Base-by-base conservation (phyloP, 441 rosid species). In the Rhodomyrtus psidioides region DNA sequence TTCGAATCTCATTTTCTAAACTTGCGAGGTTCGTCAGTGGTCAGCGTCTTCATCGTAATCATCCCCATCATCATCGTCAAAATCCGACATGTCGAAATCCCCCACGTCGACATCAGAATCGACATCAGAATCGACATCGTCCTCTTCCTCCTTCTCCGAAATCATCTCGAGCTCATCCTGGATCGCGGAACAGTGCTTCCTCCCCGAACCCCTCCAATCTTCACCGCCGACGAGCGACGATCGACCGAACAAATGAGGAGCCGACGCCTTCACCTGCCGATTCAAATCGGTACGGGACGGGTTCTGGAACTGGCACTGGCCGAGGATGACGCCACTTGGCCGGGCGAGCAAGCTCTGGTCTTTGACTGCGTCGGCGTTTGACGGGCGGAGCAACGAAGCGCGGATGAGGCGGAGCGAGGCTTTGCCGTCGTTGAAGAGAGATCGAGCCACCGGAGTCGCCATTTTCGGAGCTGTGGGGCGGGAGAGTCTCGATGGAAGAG, bases 111-210 rank as follows among this genome's bases (percentile, higher is more conserved):
- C 49, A 39, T 15, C 49, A 19, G 2, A 2, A 6, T 65, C 46
- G 76, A 15, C 0, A 21, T 70, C 49, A 24, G 39, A 70, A 12
- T n/a, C 49, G 49, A 9, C 10, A 19, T 34, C 79, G 46, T 65
- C 76, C 76, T 65, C 79, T 8, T 39, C 2, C 23, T 30, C 3
- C 44, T 65, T 49, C 16, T 21, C 1, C 79, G 26, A 6, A 70
- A 70, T 44, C 79, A 21, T 70, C 79, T 70, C 79, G n/a, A 39
- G 79, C 79, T 39, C 79, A 0, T 21, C 79, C 51, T 42, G 16
- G 0, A 49, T 49, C 79, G 8, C 3, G 49, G 39, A n/a, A 21
- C 0, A 0, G 26, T 0, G 23, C 0, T 70, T 7, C 49, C n/a
- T 21, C 49, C 79, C 51, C 79, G 6, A 39, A 12, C 0, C 15